phyloP scores from a whole-genome alignment of 2,329 filamentous ascomycete species.

The Talaromyces sp. region DNA sequence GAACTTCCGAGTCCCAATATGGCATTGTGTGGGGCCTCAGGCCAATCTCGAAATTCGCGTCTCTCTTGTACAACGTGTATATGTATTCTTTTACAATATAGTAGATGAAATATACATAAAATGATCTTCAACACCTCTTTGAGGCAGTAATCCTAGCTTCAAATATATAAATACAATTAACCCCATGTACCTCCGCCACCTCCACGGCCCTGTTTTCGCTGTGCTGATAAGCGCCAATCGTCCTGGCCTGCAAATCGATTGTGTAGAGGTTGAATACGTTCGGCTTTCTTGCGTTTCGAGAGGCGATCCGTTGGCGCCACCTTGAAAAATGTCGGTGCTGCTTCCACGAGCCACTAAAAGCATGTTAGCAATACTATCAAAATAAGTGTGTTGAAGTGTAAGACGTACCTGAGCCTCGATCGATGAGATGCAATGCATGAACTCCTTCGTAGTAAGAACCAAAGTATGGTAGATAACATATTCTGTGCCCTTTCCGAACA shows the following conservation, averaged over 20 bases:
- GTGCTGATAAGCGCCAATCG: conserved; percentile 89
- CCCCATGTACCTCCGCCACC: conserved; percentile 93
- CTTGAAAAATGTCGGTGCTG: conserved; percentile 98
- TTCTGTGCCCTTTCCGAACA: conserved; percentile 94
- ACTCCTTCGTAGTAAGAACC: conserved; percentile 70
- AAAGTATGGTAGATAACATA: conserved; percentile 84
- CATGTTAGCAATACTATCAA: conserved; percentile 15
- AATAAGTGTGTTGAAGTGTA: neutral
- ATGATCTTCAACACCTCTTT: too few relatives aligned
- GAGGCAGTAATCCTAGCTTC: neutral
- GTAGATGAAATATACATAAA: too few relatives aligned
- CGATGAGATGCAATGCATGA: conserved; percentile 90
- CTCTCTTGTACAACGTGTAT: too few relatives aligned
- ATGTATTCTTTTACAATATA: too few relatives aligned
- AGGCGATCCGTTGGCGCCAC: conserved; percentile 82
- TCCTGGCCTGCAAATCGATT: conserved; percentile 90
- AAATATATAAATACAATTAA: conserved; percentile 22
- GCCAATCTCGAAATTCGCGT: too few relatives aligned
- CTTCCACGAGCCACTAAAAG: conserved; percentile 72
- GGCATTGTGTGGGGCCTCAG: too few relatives aligned
- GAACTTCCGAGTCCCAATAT: too few relatives aligned
- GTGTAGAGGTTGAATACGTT: conserved; percentile 91
- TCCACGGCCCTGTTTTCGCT: conserved; percentile 77
- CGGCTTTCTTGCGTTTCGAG: conserved; percentile 87
- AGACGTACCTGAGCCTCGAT: conserved; percentile 75